Evolutionary conservation across 306 rosid genomes (phyloP), one percentile per base, ranked within the genome.

Genomic region (Cotoneaster glaucophyllus): DNA sequence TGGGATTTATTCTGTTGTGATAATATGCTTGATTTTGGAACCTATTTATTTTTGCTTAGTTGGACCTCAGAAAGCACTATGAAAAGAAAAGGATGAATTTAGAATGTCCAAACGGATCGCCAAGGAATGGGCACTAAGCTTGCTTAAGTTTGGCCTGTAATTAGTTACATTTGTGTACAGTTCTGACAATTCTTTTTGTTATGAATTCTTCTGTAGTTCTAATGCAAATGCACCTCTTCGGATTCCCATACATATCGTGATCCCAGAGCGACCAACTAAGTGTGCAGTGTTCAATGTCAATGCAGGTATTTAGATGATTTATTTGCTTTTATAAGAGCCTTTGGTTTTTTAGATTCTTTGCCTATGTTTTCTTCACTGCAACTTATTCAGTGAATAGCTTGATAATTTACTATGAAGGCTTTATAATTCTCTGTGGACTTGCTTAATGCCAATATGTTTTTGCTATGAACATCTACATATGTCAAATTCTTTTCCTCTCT

Each of bases 241-340:
- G 98, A 94, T 90, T 82, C 98, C 98, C 52, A 84, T 94, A 75
- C 95, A 92, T 73, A 86, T 90, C 74, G 95, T 94, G 82, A 87
- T 88, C 80, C 98, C 98, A 29, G 97, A 94, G 88, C 88, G 96
- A 74, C 95, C 98, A 6, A 94, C 98, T 34, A 97, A 94, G 85
- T 84, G 88, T 77, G 92, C 90, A 54, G 93, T 84, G 67, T 87
- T 94, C 82, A 92, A 90, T 81, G 95, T 92, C 83, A 86, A 81
- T 48, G 98, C 97, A 80, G 98, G 98, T 94, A 94, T 66, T 54
- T 80, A 80, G 78, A 64, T 52, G 73, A 59, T 73, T 53, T 58
- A 28, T 73, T 71, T 74, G 18, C 72, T 78, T 68, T 71, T 74
- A 13, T 71, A 34, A 66, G 37, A 58, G 4, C 39, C 66, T 57